Percentiles rank a stretch among this genome's conserved stretches.
These are phyloP conservation scores for Aegilops sharonensis DNA, from an alignment of 176 grass and related monocot genomes.

Conservation along the genomic window DNA sequence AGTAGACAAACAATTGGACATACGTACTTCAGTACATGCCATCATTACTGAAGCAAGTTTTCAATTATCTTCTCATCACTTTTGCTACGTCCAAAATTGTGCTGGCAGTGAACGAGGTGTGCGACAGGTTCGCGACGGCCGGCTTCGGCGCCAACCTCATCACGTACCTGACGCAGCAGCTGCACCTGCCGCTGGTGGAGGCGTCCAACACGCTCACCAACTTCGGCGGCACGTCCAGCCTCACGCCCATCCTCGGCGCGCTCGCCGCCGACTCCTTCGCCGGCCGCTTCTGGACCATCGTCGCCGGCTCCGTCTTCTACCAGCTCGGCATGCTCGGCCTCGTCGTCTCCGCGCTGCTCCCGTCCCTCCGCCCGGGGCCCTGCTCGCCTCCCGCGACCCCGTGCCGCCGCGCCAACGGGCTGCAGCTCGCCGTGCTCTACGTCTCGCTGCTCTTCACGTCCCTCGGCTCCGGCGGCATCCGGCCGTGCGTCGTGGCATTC, in stretches of 20 bases:
- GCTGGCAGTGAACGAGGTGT: constrained; percentile 60
- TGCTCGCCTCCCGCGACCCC: neutral
- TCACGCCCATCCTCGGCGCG: constrained; percentile 72
- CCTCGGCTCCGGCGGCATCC: constrained; percentile 66
- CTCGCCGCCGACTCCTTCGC: constrained; percentile 64
- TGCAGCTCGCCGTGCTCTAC: constrained; percentile 57
- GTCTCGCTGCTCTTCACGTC: constrained; percentile 46
- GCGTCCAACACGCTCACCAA: constrained; percentile 72
- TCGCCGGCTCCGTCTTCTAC: constrained; percentile 56
- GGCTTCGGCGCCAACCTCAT: constrained; percentile 74
- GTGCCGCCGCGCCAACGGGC: constrained; percentile 38
- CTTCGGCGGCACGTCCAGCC: constrained; percentile 57
- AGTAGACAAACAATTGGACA: neutral
- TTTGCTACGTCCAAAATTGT: neutral
- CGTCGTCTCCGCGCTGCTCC: constrained; percentile 53
- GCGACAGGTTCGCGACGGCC: constrained; percentile 51
- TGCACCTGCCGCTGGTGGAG: constrained; percentile 70
- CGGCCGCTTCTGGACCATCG: constrained; percentile 78
- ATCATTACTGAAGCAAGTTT: too few species aligned
- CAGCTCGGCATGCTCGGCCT: constrained; percentile 61
- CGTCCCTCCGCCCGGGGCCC: constrained; percentile 31
- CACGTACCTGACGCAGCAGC: constrained; percentile 67
- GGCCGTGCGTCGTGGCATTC: constrained; percentile 67
- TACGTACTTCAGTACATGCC: too few species aligned
- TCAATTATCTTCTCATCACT: neutral